Conservation (phyloP, 2,329 filamentous ascomycete species). For the Alternaria solani region DNA sequence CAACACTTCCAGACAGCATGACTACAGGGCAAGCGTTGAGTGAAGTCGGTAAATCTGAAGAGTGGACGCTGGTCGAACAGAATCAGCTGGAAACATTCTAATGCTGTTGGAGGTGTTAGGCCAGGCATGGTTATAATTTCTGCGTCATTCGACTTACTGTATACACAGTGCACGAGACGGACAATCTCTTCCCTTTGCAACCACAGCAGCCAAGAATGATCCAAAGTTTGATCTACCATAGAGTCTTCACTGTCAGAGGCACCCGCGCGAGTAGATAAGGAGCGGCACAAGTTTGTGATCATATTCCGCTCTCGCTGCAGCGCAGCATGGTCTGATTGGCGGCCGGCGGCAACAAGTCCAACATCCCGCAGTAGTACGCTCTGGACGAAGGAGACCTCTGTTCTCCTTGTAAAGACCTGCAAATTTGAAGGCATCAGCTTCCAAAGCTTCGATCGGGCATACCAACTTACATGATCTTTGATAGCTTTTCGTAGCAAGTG, state of each 20-base stretch:
- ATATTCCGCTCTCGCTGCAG: background rate
- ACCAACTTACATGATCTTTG: background rate
- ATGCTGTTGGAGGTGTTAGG: background rate
- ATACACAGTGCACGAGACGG: background rate
- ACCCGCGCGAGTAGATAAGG: background rate
- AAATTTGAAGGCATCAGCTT: background rate
- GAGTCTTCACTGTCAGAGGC: background rate
- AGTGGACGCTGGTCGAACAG: background rate
- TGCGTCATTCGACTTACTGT: background rate
- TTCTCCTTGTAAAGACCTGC: background rate
- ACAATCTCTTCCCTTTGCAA: background rate
- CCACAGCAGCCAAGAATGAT: background rate
- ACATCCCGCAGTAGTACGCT: background rate
- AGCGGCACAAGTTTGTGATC: background rate
- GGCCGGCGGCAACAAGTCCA: background rate
- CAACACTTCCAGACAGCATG: background rate
- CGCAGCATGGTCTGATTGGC: background rate
- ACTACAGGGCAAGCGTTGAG: background rate
- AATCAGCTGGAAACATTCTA: background rate
- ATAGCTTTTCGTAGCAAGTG: slow-evolving; percentile 2
- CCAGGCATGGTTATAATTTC: background rate
- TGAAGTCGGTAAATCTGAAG: background rate
- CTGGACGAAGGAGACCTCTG: background rate
- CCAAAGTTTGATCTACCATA: background rate
- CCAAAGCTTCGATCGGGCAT: background rate